Conservation (phyloP, 2,329 filamentous ascomycete genomes). For the Tolypocladium ophioglossoides region DNA sequence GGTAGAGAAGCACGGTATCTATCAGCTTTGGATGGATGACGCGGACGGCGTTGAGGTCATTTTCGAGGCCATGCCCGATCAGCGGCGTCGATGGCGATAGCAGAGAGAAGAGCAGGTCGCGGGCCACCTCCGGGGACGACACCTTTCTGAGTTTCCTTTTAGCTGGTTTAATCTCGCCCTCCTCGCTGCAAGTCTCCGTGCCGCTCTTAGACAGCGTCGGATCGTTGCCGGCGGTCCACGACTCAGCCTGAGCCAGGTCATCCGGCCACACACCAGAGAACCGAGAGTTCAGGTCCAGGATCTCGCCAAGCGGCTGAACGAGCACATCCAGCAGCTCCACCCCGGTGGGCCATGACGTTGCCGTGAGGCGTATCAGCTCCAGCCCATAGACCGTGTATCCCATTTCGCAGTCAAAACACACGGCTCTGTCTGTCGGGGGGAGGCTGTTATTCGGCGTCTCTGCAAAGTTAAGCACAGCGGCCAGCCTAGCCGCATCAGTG, state of each 20-base stretch:
- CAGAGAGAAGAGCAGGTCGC: conserved; percentile 64
- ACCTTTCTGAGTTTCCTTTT: conserved; percentile 57
- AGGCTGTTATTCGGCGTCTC: conserved; percentile 58
- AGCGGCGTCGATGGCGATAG: conserved; percentile 70
- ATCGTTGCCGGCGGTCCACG: conserved; percentile 29
- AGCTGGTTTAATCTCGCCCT: conserved; percentile 13
- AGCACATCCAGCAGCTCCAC: conserved; percentile 71
- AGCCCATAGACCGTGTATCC: conserved; percentile 82
- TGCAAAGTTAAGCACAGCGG: conserved; percentile 68
- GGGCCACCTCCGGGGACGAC: conserved; percentile 61
- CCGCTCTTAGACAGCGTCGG: conserved; percentile 14
- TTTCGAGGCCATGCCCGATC: conserved; percentile 89
- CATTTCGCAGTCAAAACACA: conserved; percentile 97
- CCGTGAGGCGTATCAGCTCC: conserved; percentile 83
- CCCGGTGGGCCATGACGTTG: conserved; percentile 74
- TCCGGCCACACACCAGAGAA: conserved; percentile 81
- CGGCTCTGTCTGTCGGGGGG: conserved; percentile 44
- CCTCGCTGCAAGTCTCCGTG: conserved; percentile 14
- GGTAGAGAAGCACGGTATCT: conserved; percentile 78
- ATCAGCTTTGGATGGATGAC: conserved; percentile 77
- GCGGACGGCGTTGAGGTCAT: conserved; percentile 79
- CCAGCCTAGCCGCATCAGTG: conserved; percentile 63
- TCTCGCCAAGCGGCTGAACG: conserved; percentile 71
- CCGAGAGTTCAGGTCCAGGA: conserved; percentile 83
- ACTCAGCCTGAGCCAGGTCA: conserved; percentile 59